These are phyloP conservation scores for Fusarium redolens DNA, from an alignment of 2,329 filamentous ascomycete species.

Conservation along the genomic window DNA sequence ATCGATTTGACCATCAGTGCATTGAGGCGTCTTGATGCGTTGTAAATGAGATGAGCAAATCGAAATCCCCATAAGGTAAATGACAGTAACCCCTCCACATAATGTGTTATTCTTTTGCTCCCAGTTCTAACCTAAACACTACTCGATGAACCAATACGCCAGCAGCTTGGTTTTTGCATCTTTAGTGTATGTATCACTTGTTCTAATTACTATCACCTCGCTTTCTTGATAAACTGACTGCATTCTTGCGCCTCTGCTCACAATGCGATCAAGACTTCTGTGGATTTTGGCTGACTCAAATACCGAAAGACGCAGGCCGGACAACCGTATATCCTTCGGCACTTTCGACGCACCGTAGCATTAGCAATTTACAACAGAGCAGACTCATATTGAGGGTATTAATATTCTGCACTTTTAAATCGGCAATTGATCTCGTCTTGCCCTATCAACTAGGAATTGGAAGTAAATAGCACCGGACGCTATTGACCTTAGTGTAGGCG, in stretches of 20 bases:
- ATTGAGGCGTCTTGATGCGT: accelerated
- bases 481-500: neutral
- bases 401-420: accelerated
- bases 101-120: neutral
- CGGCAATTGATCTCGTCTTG: neutral
- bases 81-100: accelerated
- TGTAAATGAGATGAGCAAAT: neutral
- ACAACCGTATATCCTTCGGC: accelerated
- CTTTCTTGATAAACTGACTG: neutral
- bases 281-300: too few relatives aligned
- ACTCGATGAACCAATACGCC: accelerated
- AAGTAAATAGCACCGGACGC: neutral
- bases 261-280: accelerated
- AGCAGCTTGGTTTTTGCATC: accelerated
- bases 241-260: too few relatives aligned
- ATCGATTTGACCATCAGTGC: accelerated
- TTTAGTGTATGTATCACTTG: accelerated
- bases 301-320: neutral
- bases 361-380: neutral
- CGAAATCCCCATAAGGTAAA: neutral
- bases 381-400: neutral
- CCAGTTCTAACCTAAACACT: neutral
- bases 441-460: neutral
- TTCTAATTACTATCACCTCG: accelerated
- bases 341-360: neutral